These are phyloP conservation scores for Leccinum barrowsii DNA, from an alignment of 768 basidiomycete species.

Conservation along the genomic window DNA sequence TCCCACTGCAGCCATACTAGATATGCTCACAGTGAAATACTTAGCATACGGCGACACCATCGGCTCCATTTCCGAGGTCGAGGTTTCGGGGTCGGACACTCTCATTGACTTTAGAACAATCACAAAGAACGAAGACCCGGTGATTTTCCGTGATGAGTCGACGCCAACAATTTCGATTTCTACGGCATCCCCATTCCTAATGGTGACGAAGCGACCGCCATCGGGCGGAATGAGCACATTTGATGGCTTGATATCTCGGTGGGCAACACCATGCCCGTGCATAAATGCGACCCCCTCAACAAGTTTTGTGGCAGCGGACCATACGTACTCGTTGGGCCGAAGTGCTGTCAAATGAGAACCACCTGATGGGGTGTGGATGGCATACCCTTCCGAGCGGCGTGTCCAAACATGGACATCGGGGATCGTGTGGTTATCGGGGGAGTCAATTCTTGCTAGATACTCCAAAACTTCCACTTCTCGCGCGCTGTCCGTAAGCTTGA, in stretches of 20 bases:
- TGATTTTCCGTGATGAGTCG: neutral
- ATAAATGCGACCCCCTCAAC: neutral
- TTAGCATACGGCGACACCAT: neutral
- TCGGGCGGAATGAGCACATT: neutral
- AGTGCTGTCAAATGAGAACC: neutral
- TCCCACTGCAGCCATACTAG: neutral
- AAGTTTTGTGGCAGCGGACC: neutral
- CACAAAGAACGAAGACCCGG: slow-evolving; percentile 1
- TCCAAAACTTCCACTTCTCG: neutral
- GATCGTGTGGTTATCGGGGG: neutral
- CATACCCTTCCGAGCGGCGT: neutral
- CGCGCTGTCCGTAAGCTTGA: neutral
- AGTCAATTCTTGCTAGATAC: neutral
- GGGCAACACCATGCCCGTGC: neutral
- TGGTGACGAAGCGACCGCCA: neutral
- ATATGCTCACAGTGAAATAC: neutral
- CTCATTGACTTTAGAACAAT: neutral
- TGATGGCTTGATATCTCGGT: neutral
- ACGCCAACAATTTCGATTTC: neutral
- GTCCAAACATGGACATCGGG: neutral
- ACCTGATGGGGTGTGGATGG: neutral
- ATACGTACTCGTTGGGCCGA: neutral
- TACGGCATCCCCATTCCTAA: neutral
- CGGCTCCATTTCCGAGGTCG: neutral
- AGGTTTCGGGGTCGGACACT: slow-evolving; percentile 1